Base-by-base conservation (phyloP, 2,329 filamentous ascomycete species). In the Domatiomyces catenatus region DNA sequence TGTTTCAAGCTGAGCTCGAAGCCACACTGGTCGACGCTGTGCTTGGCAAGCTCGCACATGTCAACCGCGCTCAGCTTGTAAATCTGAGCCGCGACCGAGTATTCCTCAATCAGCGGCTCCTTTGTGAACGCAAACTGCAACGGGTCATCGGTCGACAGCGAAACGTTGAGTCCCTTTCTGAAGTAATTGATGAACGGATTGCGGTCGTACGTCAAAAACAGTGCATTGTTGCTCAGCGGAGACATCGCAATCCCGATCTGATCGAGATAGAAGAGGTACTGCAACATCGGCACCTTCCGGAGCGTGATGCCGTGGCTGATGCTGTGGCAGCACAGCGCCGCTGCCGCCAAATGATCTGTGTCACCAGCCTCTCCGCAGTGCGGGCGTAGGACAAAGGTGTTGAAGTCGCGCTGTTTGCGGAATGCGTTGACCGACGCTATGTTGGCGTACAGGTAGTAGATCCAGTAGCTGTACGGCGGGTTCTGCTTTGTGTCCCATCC, bases 241-340 rank as follows among this genome's bases (percentile, higher is more conserved):
- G 90, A 96, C 92, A 98, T 98, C 54, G 92, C 92, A 56, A 98
- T 92, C 52, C 92, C 92, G 55, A 98, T 95, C 64, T 96, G 90
- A 63, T 98, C 89, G 18, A 98, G 79, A 62, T 98, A 98, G 70
- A 94, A 98, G 48, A 96, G 80, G 67, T 98, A 98, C 67, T 98
- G 92, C 50, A 98, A 70, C 53, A 98, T 70, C 1, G 92, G 92
- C 2, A 96, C 89, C 65, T 98, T 98, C 55, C 92, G 83, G 42
- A 98, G 76, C 50, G 94, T 71, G 50, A 98, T 77, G 18, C 92
- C 92, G 63, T 98, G 92, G 61, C 87, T 94, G 67, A 98, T 98
- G 64, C 90, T 95, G 68, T 96, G 89, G 60, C 87, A 92, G 71
- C 88, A 94, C 18, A 96, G 74, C 20, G 90, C 81, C 3, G 90